Evolutionary conservation across 768 basidiomycete genomes (phyloP), one percentile per base, ranked within the genome.

Genomic region (Russula vinacea): DNA sequence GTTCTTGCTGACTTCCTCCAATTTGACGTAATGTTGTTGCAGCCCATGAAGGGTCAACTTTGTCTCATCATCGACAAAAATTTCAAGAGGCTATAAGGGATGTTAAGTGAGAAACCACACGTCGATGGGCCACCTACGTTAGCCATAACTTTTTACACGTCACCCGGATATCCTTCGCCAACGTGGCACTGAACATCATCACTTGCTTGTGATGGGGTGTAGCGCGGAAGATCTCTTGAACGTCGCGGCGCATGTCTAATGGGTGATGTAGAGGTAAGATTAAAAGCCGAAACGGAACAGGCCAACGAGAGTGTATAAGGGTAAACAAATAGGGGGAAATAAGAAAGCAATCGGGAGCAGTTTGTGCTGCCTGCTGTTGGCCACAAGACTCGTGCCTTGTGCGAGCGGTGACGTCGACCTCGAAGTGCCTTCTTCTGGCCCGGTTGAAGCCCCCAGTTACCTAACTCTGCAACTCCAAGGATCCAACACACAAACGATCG

Each of bases 91-190:
- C 97, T 99, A 71, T 17, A 66, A 40, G 42, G 49, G 32, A 2
- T 14, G 14, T 60, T 17, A 40, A 24, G 52, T 57, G 32, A 69
- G 40, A 22, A 39, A 63, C 37, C 9, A 16, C 24, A n/a, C 8
- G 50, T 40, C 9, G 3, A 26, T 26, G 56, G 47, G 11, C 22
- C 0, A 83, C 94, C 68, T 71, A 98, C 97, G 74, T 92, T 96
- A 37, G 92, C 91, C 97, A 99, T 99, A 99, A 99, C 75, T 99
- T 98, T 80, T 98, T 98, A 86, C 97, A 99, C 0, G 97, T 98
- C 8, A 88, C 83, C 62, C 97, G 84, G 63, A 99, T 96, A 69
- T 98, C 97, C 81, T 99, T 98, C 62, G 93, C 87, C 65, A 99
- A 79, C 1, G 97, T 99, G 45, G 97, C 97, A 71, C 94, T 96